Evolutionary conservation across 2,329 filamentous ascomycete genomes (phyloP), one percentile per base, ranked within the genome.

Genomic region (Phialemonium atrogriseum): DNA sequence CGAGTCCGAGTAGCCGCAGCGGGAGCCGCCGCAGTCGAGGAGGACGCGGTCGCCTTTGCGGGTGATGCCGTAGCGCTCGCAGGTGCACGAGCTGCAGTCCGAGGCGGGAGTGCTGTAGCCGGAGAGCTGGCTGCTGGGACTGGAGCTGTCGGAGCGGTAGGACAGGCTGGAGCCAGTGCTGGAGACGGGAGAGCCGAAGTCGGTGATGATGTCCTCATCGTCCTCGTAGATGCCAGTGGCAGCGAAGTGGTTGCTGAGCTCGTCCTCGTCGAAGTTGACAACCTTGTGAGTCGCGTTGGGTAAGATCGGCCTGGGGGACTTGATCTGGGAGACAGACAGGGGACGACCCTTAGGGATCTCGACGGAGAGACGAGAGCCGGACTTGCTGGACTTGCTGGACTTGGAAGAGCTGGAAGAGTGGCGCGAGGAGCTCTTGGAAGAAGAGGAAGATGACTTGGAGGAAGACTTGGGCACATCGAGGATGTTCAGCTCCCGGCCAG

Each of bases 51-150:
- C 83, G 54, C 88, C 87, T 59, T 81, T 80, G 64, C 87, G 84
- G 43, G 88, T 95, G 68, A 96, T 94, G 49, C 88, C 89, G 68
- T 91, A 95, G 65, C 88, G 84, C 61, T 95, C 86, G 66, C 89
- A 96, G 43, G 81, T 87, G 77, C 91, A 96, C 56, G 72, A 73
- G 51, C 73, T 80, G 62, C 77, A 78, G 51, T 82, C 83, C 32
- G 82, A 86, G 60, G 70, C 71, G 41, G 82, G 82, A 40, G 79
- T 84, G 68, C 84, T 86, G 59, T 85, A 88, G 47, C 80, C 82
- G 34, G 81, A 80, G 46, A 82, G 69, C 38, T 77, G 80, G 22
- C 78, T 88, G 61, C 66, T 82, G 50, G 81, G 77, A 40, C 75
- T 80, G 39, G 78, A 84, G 61, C 74, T 80, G 70, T 80, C 80